Evolutionary conservation across 202 grass and related monocot species (phyloP), one percentile per base, ranked within the genome.

Genomic region (Bolboschoenoplectus hybrid): DNA sequence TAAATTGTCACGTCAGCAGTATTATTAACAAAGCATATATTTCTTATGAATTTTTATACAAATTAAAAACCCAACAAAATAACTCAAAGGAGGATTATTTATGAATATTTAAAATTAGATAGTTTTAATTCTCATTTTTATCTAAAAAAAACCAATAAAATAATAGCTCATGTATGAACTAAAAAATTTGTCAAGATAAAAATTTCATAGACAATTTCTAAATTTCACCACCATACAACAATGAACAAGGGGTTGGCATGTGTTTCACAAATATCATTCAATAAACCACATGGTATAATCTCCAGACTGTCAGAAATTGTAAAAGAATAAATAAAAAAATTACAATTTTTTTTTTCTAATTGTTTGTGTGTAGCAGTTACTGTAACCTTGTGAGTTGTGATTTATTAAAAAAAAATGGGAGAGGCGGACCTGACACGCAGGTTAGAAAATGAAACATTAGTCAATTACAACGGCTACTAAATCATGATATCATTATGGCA

Each of bases 391-490:
- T 66, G 17, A 53, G 38, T 35, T 67, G 46, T 55, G 43, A 50
- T 52, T 19, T 81, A 38, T 41, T 44, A 82, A 6, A 47, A 65
- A 49, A 56, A 20, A 41, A 83, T 52, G 56, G 53, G 41, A 47
- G 46, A 83, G 81, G 81, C 81, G 81, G 44, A 45, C 32, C 81
- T 69, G 63, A 83, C 81, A 83, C 44, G 63, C 63, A 69, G 26
- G 8, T 67, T 67, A 41, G 11, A 71, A 83, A 71, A 84, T 69
- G 82, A 26, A 35, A 84, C 82, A 71, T 7, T 41, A 55, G 82
- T 84, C 82, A 84, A 84, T 84, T 84, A 84, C 49, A 84, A 84
- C 82, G 82, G 82, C 65, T 58, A 84, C 65, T 71, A 84, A 84
- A 45, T 72, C 47, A 84, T 84, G 49, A 26, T 84, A 67, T 67